phyloP scores from a whole-genome alignment of 352 stramenopile genomes.

The Lagenidium giganteum region DNA sequence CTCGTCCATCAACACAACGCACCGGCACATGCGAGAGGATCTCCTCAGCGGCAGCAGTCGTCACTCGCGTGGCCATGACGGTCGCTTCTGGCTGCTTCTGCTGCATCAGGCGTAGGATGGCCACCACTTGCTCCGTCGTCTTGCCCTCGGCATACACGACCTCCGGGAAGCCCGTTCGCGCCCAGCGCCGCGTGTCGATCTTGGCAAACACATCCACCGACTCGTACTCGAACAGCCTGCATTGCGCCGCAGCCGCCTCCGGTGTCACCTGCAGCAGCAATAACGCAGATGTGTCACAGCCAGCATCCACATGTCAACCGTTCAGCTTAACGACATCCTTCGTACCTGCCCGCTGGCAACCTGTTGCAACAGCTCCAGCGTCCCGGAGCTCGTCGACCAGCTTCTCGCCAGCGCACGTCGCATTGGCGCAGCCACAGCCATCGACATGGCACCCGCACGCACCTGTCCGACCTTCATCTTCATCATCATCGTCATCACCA shows the following conservation, averaged over 20 bases:
- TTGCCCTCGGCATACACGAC: conserved; percentile 95
- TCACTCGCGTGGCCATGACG: conserved; percentile 85
- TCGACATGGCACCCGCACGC: too few species aligned
- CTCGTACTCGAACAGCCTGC: conserved; percentile 41
- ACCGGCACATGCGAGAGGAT: too few species aligned
- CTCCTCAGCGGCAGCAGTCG: conserved; percentile 26
- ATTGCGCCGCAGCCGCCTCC: conserved; percentile 16
- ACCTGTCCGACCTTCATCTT: conserved; percentile 26
- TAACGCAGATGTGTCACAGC: not conserved
- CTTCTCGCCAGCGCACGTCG: too few species aligned
- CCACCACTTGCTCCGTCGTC: conserved; percentile 82
- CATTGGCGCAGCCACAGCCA: too few species aligned
- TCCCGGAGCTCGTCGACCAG: too few species aligned
- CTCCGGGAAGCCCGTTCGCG: conserved; percentile 93
- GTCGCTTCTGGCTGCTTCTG: conserved; percentile 34
- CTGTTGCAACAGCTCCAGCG: conserved; percentile 42
- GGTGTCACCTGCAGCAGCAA: conserved; percentile 32
- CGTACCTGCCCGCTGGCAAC: conserved; percentile 49
- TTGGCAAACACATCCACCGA: conserved; percentile 55
- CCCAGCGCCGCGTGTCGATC: conserved; percentile 86
- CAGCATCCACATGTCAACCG: not conserved
- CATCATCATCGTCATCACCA: conserved; percentile 15
- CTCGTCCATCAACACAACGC: too few species aligned
- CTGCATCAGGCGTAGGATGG: conserved; percentile 90
- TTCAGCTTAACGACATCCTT: not conserved